Percentiles rank a stretch among this genome's conserved stretches.
phyloP scores from a whole-genome alignment of 352 stramenopile species.

The Phytophthora meadii region DNA sequence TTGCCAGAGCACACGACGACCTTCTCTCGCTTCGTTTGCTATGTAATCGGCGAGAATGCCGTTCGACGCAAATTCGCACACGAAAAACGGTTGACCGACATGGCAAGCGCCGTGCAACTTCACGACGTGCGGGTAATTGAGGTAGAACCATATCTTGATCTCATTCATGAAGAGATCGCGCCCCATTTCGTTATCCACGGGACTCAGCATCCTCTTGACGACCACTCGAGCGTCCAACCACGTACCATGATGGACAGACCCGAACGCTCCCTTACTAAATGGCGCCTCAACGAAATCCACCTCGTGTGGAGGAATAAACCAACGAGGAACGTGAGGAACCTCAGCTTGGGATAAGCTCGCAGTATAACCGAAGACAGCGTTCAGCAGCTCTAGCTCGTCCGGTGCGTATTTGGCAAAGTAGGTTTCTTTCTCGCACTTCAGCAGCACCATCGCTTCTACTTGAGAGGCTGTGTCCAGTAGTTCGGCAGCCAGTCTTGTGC shows the following conservation, averaged over 20 bases:
- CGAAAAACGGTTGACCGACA: conserved; percentile 30
- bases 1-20: conserved; percentile 20
- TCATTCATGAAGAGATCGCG: conserved; percentile 30
- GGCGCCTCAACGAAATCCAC: conserved; percentile 26
- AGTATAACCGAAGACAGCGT: conserved; percentile 20
- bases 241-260: conserved; percentile 35
- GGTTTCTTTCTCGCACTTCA: conserved; percentile 28
- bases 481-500: conserved; percentile 3
- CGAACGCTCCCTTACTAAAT: conserved; percentile 41
- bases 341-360: conserved; percentile 21
- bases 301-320: conserved; percentile 36
- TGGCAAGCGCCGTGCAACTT: conserved; percentile 38
- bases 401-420: conserved; percentile 24
- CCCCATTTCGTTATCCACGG: conserved; percentile 10
- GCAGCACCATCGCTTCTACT: conserved; percentile 26
- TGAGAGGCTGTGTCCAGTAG: conserved; percentile 19
- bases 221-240: conserved; percentile 41
- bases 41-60: conserved; percentile 32
- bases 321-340: conserved; percentile 19
- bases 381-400: conserved; percentile 23
- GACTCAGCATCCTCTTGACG: conserved; percentile 35
- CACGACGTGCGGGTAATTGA: conserved; percentile 39
- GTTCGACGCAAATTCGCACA: conserved; percentile 35
- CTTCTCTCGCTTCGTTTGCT: conserved; percentile 6
- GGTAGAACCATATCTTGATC: conserved; percentile 30